Conservation (phyloP, 2,329 filamentous ascomycete genomes). For the Thielaviopsis populi region DNA sequence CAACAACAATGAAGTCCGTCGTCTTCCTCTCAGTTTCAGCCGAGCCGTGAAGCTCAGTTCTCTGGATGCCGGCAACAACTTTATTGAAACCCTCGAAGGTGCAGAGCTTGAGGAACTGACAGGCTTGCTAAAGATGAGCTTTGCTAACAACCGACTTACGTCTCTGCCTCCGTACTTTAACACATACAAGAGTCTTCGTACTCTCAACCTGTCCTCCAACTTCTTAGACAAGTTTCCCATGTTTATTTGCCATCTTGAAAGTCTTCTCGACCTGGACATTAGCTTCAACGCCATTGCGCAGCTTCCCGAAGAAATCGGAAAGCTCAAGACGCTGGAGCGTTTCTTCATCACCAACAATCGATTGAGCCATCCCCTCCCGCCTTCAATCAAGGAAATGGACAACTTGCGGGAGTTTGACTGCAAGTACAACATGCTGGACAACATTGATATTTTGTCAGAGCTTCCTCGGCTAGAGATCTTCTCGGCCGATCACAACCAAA, state of each 20-base stretch:
- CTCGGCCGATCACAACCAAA: slow-evolving; percentile 79
- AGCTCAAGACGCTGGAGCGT: slow-evolving; percentile 65
- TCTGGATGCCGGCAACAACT: slow-evolving; percentile 89
- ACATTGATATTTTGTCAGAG: slow-evolving; percentile 72
- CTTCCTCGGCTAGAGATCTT: slow-evolving; percentile 78
- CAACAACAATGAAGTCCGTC: slow-evolving; percentile 82
- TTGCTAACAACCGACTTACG: slow-evolving; percentile 83
- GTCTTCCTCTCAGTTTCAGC: slow-evolving; percentile 69
- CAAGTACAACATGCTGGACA: slow-evolving; percentile 79
- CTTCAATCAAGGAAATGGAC: slow-evolving; percentile 54
- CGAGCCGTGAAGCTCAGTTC: slow-evolving; percentile 70
- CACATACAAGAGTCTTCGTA: slow-evolving; percentile 62
- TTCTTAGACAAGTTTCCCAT: slow-evolving; percentile 71
- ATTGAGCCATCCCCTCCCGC: slow-evolving; percentile 58
- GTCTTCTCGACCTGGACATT: slow-evolving; percentile 81
- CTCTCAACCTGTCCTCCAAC: slow-evolving; percentile 86
- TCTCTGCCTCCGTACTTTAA: slow-evolving; percentile 69
- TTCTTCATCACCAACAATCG: slow-evolving; percentile 94
- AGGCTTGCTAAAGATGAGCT: slow-evolving; percentile 71
- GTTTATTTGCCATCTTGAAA: slow-evolving; percentile 68
- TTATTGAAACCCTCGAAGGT: slow-evolving; percentile 72
- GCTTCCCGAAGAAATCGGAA: slow-evolving; percentile 64
- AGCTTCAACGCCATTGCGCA: slow-evolving; percentile 85
- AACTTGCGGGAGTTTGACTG: slow-evolving; percentile 84
- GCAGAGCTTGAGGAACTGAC: slow-evolving; percentile 63